Evolutionary conservation across 2,329 filamentous ascomycete genomes (phyloP).

Genomic region (Torrubiella hemipterigena): DNA sequence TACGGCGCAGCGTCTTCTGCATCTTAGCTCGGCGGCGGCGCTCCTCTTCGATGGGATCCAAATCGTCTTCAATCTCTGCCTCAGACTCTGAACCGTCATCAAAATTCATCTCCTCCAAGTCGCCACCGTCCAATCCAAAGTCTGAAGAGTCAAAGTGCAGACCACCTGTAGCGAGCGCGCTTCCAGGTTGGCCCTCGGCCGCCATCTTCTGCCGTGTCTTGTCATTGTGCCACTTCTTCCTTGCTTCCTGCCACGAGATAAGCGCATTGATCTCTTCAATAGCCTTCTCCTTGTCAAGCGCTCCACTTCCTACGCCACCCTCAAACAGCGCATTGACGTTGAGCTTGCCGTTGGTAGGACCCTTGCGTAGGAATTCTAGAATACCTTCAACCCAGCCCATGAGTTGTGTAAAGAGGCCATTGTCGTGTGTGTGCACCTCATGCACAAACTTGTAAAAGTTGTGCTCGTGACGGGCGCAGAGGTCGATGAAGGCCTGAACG

Average conservation of each 20-base stretch:
- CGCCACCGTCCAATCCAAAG: constrained; percentile 80
- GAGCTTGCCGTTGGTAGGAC: constrained; percentile 72
- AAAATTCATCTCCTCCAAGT: constrained; percentile 76
- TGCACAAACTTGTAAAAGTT: constrained; percentile 99
- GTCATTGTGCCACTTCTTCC: constrained; percentile 96
- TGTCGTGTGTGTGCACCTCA: constrained; percentile 93
- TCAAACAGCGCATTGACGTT: constrained; percentile 93
- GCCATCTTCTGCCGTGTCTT: constrained; percentile 99
- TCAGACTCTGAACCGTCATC: constrained; percentile 58
- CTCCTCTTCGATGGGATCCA: constrained; percentile 83
- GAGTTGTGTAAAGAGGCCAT: constrained; percentile 87
- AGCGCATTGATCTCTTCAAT: constrained; percentile 73
- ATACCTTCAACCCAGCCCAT: constrained; percentile 98
- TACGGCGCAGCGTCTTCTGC: constrained; percentile 68
- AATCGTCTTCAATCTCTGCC: constrained; percentile 63
- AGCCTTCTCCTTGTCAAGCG: constrained; percentile 60
- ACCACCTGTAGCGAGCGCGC: constrained; percentile 38
- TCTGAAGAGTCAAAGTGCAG: constrained; percentile 64
- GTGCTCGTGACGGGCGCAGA: constrained; percentile 87
- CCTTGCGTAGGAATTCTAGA: constrained; percentile 80
- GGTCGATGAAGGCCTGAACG: constrained; percentile 93
- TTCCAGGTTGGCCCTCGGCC: constrained; percentile 48
- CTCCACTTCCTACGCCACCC: constrained; percentile 55
- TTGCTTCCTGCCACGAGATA: constrained; percentile 85
- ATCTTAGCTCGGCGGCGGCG: constrained; percentile 62